A percentile compares a stretch with the other conserved stretches of the same genome.
These are phyloP conservation scores for Coleophoma crateriformis DNA, from an alignment of 2,329 filamentous ascomycete species.

Conservation along the genomic window DNA sequence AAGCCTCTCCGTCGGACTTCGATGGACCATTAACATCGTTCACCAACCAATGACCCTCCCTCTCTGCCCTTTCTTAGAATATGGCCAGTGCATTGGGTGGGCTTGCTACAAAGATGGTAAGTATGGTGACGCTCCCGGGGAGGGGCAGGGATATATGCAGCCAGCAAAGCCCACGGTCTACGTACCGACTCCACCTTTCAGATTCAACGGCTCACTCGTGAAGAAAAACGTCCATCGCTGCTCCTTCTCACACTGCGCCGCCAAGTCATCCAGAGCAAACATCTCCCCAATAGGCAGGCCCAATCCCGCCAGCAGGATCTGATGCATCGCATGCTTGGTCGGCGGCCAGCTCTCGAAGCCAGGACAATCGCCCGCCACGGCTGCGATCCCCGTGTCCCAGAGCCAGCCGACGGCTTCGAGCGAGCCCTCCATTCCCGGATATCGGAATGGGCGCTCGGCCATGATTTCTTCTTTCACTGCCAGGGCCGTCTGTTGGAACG, in stretches of 20 bases:
- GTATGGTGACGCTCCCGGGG: not conserved
- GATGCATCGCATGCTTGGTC: constrained; percentile 33
- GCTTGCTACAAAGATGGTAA: constrained; percentile 16
- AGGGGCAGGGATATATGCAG: not conserved
- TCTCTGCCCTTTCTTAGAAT: not conserved
- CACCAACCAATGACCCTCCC: no score
- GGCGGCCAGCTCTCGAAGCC: constrained; percentile 24
- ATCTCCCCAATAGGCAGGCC: constrained; percentile 13
- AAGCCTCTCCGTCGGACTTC: not conserved
- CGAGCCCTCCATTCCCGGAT: not conserved
- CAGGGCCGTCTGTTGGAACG: not conserved
- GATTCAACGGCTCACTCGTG: constrained; percentile 51
- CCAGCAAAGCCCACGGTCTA: not conserved
- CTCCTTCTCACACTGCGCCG: constrained; percentile 43
- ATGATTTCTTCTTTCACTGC: not conserved
- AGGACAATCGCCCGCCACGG: constrained; percentile 34
- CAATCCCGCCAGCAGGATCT: constrained; percentile 8
- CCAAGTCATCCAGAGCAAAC: constrained; percentile 35
- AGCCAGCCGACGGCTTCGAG: constrained; percentile 15
- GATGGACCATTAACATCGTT: not conserved
- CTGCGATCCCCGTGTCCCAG: constrained; percentile 29
- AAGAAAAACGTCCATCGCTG: constrained; percentile 54
- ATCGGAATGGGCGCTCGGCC: not conserved
- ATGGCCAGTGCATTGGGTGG: constrained; percentile 39
- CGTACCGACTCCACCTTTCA: constrained; percentile 40